These are phyloP conservation scores for Calamus simplicifolius DNA, from an alignment of 176 grass and related monocot species.

Conservation along the genomic window DNA sequence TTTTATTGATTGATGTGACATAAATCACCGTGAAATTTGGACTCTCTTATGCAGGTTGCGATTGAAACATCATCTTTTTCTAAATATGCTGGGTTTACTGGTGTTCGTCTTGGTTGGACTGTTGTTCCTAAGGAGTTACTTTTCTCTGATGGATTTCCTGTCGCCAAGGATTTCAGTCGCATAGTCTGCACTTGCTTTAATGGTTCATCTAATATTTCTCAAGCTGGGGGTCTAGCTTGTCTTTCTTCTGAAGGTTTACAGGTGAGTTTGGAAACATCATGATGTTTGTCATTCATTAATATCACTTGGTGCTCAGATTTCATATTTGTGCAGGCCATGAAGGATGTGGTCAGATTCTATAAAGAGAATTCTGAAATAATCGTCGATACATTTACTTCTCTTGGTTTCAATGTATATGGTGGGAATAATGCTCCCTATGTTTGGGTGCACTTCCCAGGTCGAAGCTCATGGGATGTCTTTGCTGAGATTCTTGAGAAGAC, in stretches of 20 bases:
- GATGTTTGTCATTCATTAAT: too few species aligned
- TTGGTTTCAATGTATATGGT: slow-evolving; percentile 82
- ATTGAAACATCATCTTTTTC: slow-evolving; percentile 94
- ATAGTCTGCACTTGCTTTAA: slow-evolving; percentile 91
- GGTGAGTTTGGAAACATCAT: slow-evolving; percentile 16
- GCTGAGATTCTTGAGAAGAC: slow-evolving; percentile 78
- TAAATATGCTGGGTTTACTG: slow-evolving; percentile 96
- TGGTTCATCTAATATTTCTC: slow-evolving; percentile 75
- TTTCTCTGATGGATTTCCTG: slow-evolving; percentile 86
- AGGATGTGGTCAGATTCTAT: slow-evolving; percentile 51
- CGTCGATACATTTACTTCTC: slow-evolving; percentile 61
- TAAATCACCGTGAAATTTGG: too few species aligned
- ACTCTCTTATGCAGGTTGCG: slow-evolving; percentile 48
- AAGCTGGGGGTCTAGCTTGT: slow-evolving; percentile 82
- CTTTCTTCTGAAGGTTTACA: slow-evolving; percentile 74
- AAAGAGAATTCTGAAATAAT: slow-evolving; percentile 95
- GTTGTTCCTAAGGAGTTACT: slow-evolving; percentile 83
- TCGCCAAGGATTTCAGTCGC: slow-evolving; percentile 89
- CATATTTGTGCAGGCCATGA: slow-evolving; percentile 26
- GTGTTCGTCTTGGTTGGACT: slow-evolving; percentile 89
- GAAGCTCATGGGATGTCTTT: slow-evolving; percentile 86
- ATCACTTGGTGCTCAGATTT: too few species aligned
- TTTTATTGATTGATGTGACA: too few species aligned
- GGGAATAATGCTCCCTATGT: slow-evolving; percentile 90
- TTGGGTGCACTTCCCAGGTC: slow-evolving; percentile 88